Evolutionary conservation across 768 basidiomycete genomes (phyloP).

Genomic region (Suillus clintonianus): DNA sequence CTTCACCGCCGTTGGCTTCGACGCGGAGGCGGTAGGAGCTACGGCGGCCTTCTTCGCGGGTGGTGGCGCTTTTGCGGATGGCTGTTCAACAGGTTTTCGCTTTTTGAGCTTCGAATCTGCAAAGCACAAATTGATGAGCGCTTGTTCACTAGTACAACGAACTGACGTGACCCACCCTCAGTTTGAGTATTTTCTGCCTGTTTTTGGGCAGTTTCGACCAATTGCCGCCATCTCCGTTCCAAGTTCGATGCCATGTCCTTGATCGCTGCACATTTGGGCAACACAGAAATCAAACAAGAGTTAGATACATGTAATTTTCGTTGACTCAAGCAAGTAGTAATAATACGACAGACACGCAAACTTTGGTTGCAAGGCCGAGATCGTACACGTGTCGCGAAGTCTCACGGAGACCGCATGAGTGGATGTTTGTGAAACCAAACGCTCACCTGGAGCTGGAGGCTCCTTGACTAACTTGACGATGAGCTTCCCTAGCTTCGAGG

Average conservation of each 20-base stretch:
- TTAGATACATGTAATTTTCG: constrained; percentile 63
- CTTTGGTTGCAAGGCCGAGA: constrained; percentile 26
- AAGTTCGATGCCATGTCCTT: constrained; percentile 92
- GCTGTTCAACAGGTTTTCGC: constrained; percentile 63
- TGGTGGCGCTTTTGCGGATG: constrained; percentile 48
- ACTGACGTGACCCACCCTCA: constrained; percentile 78
- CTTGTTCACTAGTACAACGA: constrained; percentile 24
- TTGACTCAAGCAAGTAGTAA: constrained; percentile 28
- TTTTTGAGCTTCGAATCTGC: constrained; percentile 69
- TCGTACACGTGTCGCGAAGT: constrained; percentile 30
- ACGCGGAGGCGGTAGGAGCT: constrained; percentile 16
- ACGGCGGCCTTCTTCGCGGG: constrained; percentile 70
- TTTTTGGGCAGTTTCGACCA: constrained; percentile 57
- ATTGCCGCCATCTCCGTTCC: constrained; percentile 78
- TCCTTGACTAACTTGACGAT: constrained; percentile 78
- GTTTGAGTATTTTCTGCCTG: constrained; percentile 39
- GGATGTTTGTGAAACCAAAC: constrained; percentile 16
- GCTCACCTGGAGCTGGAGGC: constrained; percentile 80
- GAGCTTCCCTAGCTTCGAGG: constrained; percentile 79
- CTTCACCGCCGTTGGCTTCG: constrained; percentile 48
- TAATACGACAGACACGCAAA: constrained; percentile 33
- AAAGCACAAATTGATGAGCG: constrained; percentile 21
- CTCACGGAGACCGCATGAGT: constrained; percentile 16
- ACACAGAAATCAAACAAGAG: constrained; percentile 46
- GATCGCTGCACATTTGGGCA: constrained; percentile 64